phyloP scores from a whole-genome alignment of 1,284 basidiomycete species.

The Ceratobasidium papillatum region DNA sequence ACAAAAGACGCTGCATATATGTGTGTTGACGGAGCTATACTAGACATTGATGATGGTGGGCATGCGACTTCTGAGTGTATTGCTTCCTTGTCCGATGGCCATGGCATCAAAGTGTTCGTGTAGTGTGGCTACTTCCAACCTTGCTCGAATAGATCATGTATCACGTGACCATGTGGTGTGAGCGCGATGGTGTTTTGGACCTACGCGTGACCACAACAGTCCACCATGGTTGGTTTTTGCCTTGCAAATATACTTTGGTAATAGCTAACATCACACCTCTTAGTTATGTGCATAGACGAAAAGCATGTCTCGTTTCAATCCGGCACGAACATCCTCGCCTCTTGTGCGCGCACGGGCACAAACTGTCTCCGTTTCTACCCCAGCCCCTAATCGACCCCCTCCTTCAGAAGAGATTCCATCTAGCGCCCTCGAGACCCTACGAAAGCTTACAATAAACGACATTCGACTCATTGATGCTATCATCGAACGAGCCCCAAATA shows the following conservation, averaged over 20 bases:
- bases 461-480: slow-evolving; percentile 77
- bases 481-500: slow-evolving; percentile 67
- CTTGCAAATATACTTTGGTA: not conserved
- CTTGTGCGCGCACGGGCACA: slow-evolving; percentile 27
- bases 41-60: slow-evolving; percentile 65
- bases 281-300: slow-evolving; percentile 32
- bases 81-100: not conserved
- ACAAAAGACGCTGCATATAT: slow-evolving; percentile 66
- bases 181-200: slow-evolving; percentile 24
- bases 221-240: slow-evolving; percentile 24
- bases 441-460: slow-evolving; percentile 61
- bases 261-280: slow-evolving; percentile 6
- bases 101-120: slow-evolving; percentile 34
- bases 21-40: slow-evolving; percentile 78
- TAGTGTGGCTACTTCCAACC: not conserved
- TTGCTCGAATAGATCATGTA: not conserved
- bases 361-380: slow-evolving; percentile 21
- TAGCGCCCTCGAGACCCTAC: slow-evolving; percentile 4
- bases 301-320: slow-evolving; percentile 36
- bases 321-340: slow-evolving; percentile 32
- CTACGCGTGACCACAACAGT: slow-evolving; percentile 5
- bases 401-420: slow-evolving; percentile 6
- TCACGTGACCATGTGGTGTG: not conserved
- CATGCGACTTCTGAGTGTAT: slow-evolving; percentile 46
- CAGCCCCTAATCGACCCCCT: slow-evolving; percentile 4